These are phyloP conservation scores for Verbena officinalis DNA, from an alignment of 257 asterid species.

Conservation along the genomic window DNA sequence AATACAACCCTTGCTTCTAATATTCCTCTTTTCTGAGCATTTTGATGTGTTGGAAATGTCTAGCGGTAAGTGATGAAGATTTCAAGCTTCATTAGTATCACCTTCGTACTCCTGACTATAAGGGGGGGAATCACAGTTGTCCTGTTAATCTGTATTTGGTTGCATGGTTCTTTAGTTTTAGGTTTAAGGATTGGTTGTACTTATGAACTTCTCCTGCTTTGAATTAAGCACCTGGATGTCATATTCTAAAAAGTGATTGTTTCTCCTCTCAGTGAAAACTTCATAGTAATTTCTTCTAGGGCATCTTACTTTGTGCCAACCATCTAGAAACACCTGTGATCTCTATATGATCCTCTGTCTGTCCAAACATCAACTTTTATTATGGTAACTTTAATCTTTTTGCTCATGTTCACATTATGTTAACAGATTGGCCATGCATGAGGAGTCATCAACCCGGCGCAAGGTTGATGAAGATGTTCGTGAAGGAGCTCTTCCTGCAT, in stretches of 20 bases:
- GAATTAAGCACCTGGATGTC: neutral
- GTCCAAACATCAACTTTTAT: neutral
- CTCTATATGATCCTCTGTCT: no score
- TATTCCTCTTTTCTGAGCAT: neutral
- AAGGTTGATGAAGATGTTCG: conserved; percentile 89
- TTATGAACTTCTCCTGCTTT: neutral
- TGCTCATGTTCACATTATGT: conserved; percentile 19
- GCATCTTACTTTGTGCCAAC: no score
- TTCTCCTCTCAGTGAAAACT: no score
- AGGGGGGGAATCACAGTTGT: neutral
- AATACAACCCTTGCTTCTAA: neutral
- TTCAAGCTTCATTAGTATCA: neutral
- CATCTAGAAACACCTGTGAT: no score
- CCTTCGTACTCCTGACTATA: neutral
- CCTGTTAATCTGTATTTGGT: neutral
- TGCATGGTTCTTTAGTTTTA: neutral
- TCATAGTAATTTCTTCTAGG: no score
- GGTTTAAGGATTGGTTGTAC: neutral
- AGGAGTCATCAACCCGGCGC: conserved; percentile 79
- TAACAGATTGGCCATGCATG: conserved; percentile 85
- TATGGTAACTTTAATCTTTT: conserved; percentile 4
- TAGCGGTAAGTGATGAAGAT: neutral
- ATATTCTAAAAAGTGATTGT: neutral
- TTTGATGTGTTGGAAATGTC: neutral
- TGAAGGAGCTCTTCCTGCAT: conserved; percentile 94